Evolutionary conservation across 352 stramenopile genomes (phyloP), one percentile per base, ranked within the genome.

Genomic region (Globisporangium paddicum): DNA sequence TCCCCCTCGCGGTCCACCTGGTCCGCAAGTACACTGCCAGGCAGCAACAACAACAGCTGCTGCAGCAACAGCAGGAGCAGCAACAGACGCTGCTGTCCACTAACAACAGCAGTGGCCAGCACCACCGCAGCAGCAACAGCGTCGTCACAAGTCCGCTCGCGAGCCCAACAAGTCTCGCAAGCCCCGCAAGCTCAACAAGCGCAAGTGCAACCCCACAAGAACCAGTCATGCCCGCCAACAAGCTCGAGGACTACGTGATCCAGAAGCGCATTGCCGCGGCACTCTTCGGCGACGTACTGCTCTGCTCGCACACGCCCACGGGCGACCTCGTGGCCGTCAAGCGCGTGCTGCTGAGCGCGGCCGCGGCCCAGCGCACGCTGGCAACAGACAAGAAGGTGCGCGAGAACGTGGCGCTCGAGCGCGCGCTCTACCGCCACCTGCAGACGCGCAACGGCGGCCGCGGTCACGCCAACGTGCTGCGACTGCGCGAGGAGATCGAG

Each of bases 191-290:
- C 26, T 11, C 53, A 25, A 40, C 52, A 4, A 11, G 14, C 37
- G 18, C 34, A 40, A 41, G 1, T 5, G n/a, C 35, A 41, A n/a
- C 14, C 38, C 18, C 25, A 25, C 14, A 23, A 23, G n/a, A n/a
- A n/a, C n/a, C n/a, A n/a, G 14, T 10, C 45, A 78, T 54, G 48
- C 67, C 66, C 65, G 74, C 75, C 32, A 67, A 68, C 42, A 75
- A 87, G 67, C 66, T 94, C 61, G 80, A 94, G 64, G 68, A 87
- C 60, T 94, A 94, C 63, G 75, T 87, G 64, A 92, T 94, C 64
- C 77, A 91, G 67, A 75, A 79, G 59, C 76, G 77, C 0, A 70
- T 94, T 0, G 79, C 80, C 41, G 77, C 82, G 5, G 80, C 84
- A 44, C 79, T 94, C 32, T 94, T 91, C 63, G 84, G 84, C 25